Evolutionary conservation across 306 rosid species (phyloP), one percentile per base, ranked within the genome.

Genomic region (Rosa multiflora): DNA sequence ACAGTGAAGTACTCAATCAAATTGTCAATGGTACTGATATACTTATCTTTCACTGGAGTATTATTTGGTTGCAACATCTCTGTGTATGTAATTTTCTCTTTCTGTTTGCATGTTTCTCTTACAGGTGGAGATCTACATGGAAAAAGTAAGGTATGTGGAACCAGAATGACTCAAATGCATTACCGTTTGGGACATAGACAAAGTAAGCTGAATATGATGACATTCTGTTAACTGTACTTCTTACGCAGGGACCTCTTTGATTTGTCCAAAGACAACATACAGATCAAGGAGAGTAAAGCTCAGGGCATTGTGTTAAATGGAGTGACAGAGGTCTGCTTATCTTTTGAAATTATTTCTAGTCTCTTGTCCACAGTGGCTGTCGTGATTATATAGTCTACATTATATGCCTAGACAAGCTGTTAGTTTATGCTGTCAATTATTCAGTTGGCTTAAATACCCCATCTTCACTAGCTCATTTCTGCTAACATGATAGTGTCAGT

Each of bases 101-200:
- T 59, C 75, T 77, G 55, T 70, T 70, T 67, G n/a, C n/a, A n/a
- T n/a, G 59, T 73, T 55, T 74, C 77, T 71, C 74, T 29, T 67
- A 20, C 86, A 93, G 97, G 97, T 88, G 61, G 98, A 91, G 83
- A 93, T 93, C 73, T 93, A 93, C 91, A 88, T 93, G 97, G 98
- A 93, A 84, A 91, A 89, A 90, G 86, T 91, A 73, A 93, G 97
- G 97, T 91, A 82, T 62, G 81, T 72, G 40, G 69, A 56, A 26
- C 37, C 21, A 43, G 49, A 58, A 10, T 62, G 13, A 43, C 66
- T 59, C 4, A 4, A 63, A 58, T 44, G 10, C 79, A 43, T 63
- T 51, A 39, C 26, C 61, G 23, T 64, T 81, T 81, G 46, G 44
- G 15, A 43, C 46, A 29, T 46, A 9, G 14, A 40, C 14, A 64